Percentiles rank a stretch among this genome's conserved stretches.
phyloP scores from a whole-genome alignment of 1,139 yeast species.

The Candida sojae region DNA sequence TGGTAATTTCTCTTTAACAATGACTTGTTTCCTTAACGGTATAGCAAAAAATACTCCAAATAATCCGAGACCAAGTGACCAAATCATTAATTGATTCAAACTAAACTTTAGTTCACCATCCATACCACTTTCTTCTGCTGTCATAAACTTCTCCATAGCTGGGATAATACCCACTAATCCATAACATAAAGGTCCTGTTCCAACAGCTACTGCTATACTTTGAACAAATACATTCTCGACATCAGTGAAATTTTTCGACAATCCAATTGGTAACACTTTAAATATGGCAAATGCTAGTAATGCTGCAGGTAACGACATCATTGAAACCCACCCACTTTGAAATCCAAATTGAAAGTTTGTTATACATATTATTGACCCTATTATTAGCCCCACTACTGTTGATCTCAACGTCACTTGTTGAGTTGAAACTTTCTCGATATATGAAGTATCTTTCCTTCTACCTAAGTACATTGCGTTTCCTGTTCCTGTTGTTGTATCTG shows the following conservation, averaged over 20 bases:
- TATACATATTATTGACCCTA: constrained; percentile 79
- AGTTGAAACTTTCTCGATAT: constrained; percentile 32
- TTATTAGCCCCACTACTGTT: constrained; percentile 67
- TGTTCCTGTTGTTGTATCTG: background rate
- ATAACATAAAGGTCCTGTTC: constrained; percentile 94
- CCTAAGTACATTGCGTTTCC: background rate
- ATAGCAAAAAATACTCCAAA: constrained; percentile 96
- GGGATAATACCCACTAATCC: constrained; percentile 97
- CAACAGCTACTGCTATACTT: constrained; percentile 93
- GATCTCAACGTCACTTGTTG: constrained; percentile 75
- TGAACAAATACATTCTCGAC: constrained; percentile 93
- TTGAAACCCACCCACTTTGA: constrained; percentile 98
- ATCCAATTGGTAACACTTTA: constrained; percentile 49
- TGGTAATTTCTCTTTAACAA: constrained; percentile 78
- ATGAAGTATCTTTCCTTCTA: background rate
- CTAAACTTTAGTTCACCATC: constrained; percentile 40
- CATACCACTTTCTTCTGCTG: constrained; percentile 74
- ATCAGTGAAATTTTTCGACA: constrained; percentile 60
- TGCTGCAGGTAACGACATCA: constrained; percentile 99
- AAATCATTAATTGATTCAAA: constrained; percentile 58
- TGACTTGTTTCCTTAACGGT: constrained; percentile 81
- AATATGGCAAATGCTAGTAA: constrained; percentile 82
- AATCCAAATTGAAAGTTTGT: constrained; percentile 95
- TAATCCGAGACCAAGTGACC: constrained; percentile 87
- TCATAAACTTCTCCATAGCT: constrained; percentile 86